phyloP scores from a whole-genome alignment of 2,329 filamentous ascomycete species.

The Botrytis sinoallii region DNA sequence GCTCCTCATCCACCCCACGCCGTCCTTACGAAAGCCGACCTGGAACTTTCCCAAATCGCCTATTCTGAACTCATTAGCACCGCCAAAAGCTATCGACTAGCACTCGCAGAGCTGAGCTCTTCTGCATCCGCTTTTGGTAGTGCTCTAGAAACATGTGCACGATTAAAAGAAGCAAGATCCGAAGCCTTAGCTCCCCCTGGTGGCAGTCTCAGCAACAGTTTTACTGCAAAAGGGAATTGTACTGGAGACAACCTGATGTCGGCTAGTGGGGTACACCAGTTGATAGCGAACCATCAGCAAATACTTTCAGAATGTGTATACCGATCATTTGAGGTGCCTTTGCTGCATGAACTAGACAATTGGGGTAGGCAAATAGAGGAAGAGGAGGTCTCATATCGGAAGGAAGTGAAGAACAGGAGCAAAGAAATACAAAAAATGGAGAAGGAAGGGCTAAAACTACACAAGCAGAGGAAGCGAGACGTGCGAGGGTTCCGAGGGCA shows the following conservation, averaged over 20 bases:
- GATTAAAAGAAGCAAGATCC: slow-evolving; percentile 63
- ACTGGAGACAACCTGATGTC: slow-evolving; percentile 62
- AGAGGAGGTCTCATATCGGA: slow-evolving; percentile 59
- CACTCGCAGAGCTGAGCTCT: slow-evolving; percentile 57
- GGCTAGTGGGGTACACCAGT: slow-evolving; percentile 62
- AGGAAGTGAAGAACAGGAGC: slow-evolving; percentile 52
- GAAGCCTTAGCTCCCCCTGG: slow-evolving; percentile 48
- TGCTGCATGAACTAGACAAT: slow-evolving; percentile 66
- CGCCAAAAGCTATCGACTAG: slow-evolving; percentile 62
- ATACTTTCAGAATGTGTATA: slow-evolving; percentile 68
- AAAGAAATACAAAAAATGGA: slow-evolving; percentile 62
- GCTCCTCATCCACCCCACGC: slow-evolving; percentile 56
- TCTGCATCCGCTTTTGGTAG: slow-evolving; percentile 62
- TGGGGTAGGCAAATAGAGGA: slow-evolving; percentile 63
- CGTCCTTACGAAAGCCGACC: slow-evolving; percentile 61
- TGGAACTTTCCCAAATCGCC: slow-evolving; percentile 59
- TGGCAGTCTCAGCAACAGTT: slow-evolving; percentile 40
- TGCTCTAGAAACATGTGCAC: slow-evolving; percentile 65
- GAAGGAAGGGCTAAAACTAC: slow-evolving; percentile 61
- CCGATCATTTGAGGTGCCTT: slow-evolving; percentile 63
- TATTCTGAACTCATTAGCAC: slow-evolving; percentile 60
- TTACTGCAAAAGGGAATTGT: slow-evolving; percentile 50
- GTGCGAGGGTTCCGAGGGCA: slow-evolving; percentile 61
- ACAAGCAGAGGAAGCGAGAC: slow-evolving; percentile 56
- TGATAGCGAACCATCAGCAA: slow-evolving; percentile 67